Base-by-base conservation (phyloP, 2,329 filamentous ascomycete genomes). In the Sclerotinia subarctica region DNA sequence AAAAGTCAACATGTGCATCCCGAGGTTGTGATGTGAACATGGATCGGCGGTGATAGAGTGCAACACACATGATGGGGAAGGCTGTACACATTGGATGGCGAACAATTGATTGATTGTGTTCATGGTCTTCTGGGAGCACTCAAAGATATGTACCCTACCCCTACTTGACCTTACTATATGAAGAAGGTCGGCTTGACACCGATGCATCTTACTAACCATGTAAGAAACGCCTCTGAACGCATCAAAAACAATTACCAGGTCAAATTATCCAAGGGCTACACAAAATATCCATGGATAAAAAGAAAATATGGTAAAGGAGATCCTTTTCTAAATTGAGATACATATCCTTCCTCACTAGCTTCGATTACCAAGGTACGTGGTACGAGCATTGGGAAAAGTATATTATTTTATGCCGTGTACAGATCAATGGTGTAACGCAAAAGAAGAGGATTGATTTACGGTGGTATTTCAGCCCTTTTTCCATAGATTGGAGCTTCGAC, bases 11-110 rank as follows among this genome's bases (percentile, higher is more conserved):
- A 51, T 51, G 58, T 62, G 32, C 46, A 38, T 21, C 59, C 29
- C 59, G 29, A 62, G 59, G 59, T 26, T 62, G 46, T 62, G 58
- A 47, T 60, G n/a, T 58, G 54, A 58, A 44, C 35, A 62, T 62
- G 29, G 58, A 62, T 62, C 46, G 58, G 21, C 21, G 44, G 44
- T 51, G 29, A 49, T 38, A 21, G 19, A 4, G 32, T n/a, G 24
- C 52, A 38, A n/a, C 26, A 47, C 42, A 47, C 29, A 62, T 62
- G 57, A 32, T 11, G 26, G 46, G 46, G 19, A 47, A 35, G 57
- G 26, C 7, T 8, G 57, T 17, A 60, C 44, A 15, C 17, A 5
- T 19, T 60, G 5, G 42, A 60, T 60, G 42, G 13, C 21, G 35
- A 57, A 57, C 53, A 38, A 38, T 38, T 11, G 38, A 38, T 38